Evolutionary conservation across 768 basidiomycete genomes (phyloP), one percentile per base, ranked within the genome.

Genomic region (Pisolithus albus): DNA sequence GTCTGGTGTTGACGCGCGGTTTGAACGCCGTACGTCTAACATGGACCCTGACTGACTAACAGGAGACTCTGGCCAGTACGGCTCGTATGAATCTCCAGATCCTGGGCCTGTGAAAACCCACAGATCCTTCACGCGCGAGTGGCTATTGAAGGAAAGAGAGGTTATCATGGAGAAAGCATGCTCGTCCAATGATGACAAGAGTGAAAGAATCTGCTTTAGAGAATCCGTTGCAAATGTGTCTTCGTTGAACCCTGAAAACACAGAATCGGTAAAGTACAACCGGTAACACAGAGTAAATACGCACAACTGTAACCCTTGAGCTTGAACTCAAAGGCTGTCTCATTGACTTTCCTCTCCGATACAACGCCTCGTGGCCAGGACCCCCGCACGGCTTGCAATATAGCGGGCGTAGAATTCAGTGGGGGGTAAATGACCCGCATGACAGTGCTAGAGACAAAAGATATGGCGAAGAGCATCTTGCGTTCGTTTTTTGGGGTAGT

Each of bases 351-450:
- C 72, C 82, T 86, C 65, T 89, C 87, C 0, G 82, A 81, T 7
- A 84, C 79, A 9, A 89, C 84, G 16, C 87, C 88, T 57, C 86
- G 76, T 16, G 87, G 87, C 88, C 87, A 89, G 32, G 88, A 79
- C 19, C 75, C 78, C 51, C 87, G 77, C 18, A 89, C 84, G 16
- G 86, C 84, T 61, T 86, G 83, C n/a, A 89, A 72, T 50, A 89
- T 87, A 49, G 87, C 87, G 9, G 87, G 87, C 7, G 88, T 89
- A 32, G 81, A 76, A 56, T 82, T 78, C 28, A 88, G 75, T 15
- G 87, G 87, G n/a, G 88, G 86, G 26, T 78, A 74, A 50, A 89
- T 81, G 48, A 89, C 88, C 47, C 86, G 82, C 70, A 89, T 75
- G 48, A 78, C 56, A 3, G 81, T 87, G 30, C 77, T 73, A 32